These are phyloP conservation scores for Dillenia turbinata DNA, from an alignment of 164 flowering plant genomes.

Conservation along the genomic window DNA sequence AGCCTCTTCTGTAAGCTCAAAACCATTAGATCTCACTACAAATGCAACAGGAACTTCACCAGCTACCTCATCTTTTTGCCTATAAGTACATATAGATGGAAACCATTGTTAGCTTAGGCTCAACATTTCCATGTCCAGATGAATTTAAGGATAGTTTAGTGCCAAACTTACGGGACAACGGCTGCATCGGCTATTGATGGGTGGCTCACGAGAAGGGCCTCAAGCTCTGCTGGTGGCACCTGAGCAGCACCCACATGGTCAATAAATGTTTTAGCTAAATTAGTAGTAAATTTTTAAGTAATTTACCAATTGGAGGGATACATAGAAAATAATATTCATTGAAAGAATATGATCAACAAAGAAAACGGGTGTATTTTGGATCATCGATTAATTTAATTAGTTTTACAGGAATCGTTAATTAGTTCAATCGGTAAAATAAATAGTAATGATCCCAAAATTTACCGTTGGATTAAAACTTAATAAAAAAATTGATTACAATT, in stretches of 20 bases:
- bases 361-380: too few relatives aligned
- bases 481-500: too few relatives aligned
- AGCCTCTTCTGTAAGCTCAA: slow-evolving; percentile 58
- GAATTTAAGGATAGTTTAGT: not conserved
- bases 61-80: slow-evolving; percentile 64
- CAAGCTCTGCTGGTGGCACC: slow-evolving; percentile 94
- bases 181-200: slow-evolving; percentile 78
- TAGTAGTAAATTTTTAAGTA: too few relatives aligned
- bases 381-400: too few relatives aligned
- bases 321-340: too few relatives aligned
- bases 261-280: not conserved
- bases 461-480: too few relatives aligned
- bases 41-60: slow-evolving; percentile 95
- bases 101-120: not conserved
- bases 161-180: slow-evolving; percentile 69
- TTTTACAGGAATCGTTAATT: too few relatives aligned
- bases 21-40: slow-evolving; percentile 49
- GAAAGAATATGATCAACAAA: too few relatives aligned
- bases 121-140: too few relatives aligned
- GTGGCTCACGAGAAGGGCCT: slow-evolving; percentile 62
- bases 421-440: too few relatives aligned
- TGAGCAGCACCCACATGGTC: slow-evolving; percentile 3
- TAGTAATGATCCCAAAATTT: too few relatives aligned
- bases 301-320: too few relatives aligned
- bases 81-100: slow-evolving; percentile 11